Evolutionary conservation across 345 rosid genomes (phyloP).

Genomic region (Alliaria petiolata): DNA sequence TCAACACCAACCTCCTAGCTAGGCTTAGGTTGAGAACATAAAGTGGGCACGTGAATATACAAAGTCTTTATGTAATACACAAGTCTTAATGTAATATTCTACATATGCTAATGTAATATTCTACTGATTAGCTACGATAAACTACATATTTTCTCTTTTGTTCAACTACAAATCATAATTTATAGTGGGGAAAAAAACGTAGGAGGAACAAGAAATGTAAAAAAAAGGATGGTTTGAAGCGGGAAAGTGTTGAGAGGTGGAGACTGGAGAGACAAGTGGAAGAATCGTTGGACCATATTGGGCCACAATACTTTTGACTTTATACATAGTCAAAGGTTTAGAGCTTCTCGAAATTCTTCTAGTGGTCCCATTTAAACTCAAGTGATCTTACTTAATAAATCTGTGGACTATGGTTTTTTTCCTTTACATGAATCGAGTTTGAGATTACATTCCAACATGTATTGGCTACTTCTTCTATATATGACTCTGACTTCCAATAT

Average conservation of each 20-base stretch:
- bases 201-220: not conserved
- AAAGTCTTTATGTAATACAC: too few relatives aligned
- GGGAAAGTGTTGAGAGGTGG: not conserved
- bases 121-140: not conserved
- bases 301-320: slow-evolving; percentile 11
- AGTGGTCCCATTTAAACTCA: slow-evolving; percentile 1
- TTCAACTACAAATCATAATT: not conserved
- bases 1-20: slow-evolving; percentile 15
- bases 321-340: slow-evolving; percentile 4
- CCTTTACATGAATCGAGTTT: not conserved
- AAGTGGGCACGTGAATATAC: slow-evolving; percentile 12
- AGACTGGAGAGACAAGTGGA: slow-evolving; percentile 10
- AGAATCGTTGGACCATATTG: slow-evolving; percentile 1
- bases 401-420: not conserved
- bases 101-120: not conserved
- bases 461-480: not conserved
- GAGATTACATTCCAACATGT: not conserved
- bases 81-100: too few relatives aligned
- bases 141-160: not conserved
- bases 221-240: not conserved
- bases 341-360: not conserved
- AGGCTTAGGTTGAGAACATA: slow-evolving; percentile 6
- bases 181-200: too few relatives aligned
- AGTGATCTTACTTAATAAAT: slow-evolving; percentile 1
- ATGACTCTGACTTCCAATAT: not conserved